Conservation (phyloP, 1,139 yeast species). For the Blastobotrys malaysiensis region DNA sequence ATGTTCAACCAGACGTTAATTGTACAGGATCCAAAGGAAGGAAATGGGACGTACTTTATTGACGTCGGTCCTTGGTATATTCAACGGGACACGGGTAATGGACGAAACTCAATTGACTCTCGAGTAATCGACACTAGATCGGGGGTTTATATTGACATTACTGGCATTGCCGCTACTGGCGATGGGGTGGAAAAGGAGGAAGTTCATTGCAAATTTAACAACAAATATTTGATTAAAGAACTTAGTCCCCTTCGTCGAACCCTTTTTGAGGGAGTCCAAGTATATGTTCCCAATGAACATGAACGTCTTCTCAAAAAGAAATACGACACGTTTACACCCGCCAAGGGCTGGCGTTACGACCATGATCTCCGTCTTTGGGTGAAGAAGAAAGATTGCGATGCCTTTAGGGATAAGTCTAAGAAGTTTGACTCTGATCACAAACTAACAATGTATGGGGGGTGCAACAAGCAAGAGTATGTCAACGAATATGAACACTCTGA, state of each 20-base stretch:
- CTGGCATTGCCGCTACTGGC: conserved; percentile 33
- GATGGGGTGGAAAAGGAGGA: conserved; percentile 19
- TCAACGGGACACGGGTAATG: conserved; percentile 39
- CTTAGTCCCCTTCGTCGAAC: conserved; percentile 51
- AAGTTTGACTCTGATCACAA: conserved; percentile 16
- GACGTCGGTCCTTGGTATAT: conserved; percentile 40
- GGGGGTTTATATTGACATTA: conserved; percentile 64
- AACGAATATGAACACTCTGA: conserved; percentile 21
- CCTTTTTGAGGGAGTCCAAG: conserved; percentile 52
- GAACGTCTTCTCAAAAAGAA: conserved; percentile 36
- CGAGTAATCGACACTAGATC: conserved; percentile 71
- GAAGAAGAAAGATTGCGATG: conserved; percentile 17
- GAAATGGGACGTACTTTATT: conserved; percentile 50
- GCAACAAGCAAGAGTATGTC: conserved; percentile 22
- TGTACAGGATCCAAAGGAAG: conserved; percentile 58
- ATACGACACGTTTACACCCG: conserved; percentile 18
- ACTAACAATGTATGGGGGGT: conserved; percentile 27
- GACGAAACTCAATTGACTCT: conserved; percentile 70
- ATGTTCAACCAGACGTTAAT: conserved; percentile 50
- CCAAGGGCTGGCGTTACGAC: conserved; percentile 18
- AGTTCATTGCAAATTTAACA: conserved; percentile 41
- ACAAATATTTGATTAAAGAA: conserved; percentile 47
- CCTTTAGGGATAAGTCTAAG: conserved; percentile 14
- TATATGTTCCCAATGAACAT: conserved; percentile 50
- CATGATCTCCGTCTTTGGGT: conserved; percentile 25